Percentiles rank a stretch among this genome's conserved stretches.
These are phyloP conservation scores for Curvularia sp. DNA, from an alignment of 2,329 filamentous ascomycete genomes.

Conservation along the genomic window DNA sequence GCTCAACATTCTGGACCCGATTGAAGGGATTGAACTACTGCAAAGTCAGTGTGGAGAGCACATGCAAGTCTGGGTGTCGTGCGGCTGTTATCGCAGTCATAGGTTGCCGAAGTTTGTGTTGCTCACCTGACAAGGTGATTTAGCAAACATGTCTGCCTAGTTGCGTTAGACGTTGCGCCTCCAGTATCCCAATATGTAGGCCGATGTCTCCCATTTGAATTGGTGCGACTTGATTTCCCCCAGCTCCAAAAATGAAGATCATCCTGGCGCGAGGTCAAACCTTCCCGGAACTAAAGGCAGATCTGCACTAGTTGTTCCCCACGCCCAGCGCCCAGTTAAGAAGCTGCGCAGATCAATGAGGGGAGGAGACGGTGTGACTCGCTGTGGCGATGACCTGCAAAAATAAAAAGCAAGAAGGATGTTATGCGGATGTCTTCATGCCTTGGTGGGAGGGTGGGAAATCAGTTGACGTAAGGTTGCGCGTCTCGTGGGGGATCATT, in stretches of 20 bases:
- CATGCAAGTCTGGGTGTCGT: not conserved
- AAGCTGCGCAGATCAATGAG: constrained; percentile 9
- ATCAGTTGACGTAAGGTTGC: constrained; percentile 1
- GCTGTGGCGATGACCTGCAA: not conserved
- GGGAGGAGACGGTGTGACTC: constrained; percentile 1
- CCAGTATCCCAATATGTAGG: not conserved
- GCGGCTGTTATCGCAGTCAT: not conserved
- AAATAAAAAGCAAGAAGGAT: constrained; percentile 3
- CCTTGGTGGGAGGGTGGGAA: not conserved
- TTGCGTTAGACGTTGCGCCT: constrained; percentile 3
- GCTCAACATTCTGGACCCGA: not conserved
- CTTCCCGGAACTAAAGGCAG: constrained; percentile 11
- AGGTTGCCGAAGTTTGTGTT: not conserved
- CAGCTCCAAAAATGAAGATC: constrained; percentile 6
- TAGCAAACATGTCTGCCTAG: not conserved
- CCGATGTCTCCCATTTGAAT: not conserved
- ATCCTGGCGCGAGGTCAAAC: constrained; percentile 8
- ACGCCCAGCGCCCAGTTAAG: constrained; percentile 1
- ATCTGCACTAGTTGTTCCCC: constrained; percentile 13
- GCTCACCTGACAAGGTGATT: constrained; percentile 1
- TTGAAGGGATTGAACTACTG: not conserved
- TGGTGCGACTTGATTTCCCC: not conserved
- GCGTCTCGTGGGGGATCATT: constrained; percentile 1
- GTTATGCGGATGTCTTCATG: not conserved
- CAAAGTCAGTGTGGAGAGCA: not conserved